Percentiles rank a stretch among this genome's conserved stretches.
These are phyloP conservation scores for Paecilomyces fulvus DNA, from an alignment of 2,329 filamentous ascomycete genomes.

Conservation along the genomic window DNA sequence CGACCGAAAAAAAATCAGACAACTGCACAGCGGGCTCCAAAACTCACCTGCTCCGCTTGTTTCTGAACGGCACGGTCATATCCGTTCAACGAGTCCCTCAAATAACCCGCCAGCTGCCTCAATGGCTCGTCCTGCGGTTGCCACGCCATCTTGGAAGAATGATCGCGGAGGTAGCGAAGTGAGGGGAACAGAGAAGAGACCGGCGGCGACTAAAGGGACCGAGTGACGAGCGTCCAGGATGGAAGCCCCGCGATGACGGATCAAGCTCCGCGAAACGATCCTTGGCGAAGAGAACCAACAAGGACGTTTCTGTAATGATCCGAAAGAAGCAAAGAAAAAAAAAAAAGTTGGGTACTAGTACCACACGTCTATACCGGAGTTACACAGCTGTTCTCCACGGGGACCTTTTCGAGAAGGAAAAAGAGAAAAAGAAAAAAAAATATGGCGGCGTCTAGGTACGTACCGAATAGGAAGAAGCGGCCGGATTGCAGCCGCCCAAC, in stretches of 20 bases:
- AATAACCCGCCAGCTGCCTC: conserved; percentile 77
- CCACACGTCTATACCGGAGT: neutral
- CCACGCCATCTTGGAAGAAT: conserved; percentile 65
- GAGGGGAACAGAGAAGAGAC: neutral
- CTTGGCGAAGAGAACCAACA: neutral
- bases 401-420: neutral
- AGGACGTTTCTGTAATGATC: neutral
- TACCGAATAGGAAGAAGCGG: neutral
- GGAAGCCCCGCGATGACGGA: neutral
- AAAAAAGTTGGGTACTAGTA: neutral
- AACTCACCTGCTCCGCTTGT: conserved; percentile 75
- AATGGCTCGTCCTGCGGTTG: conserved; percentile 81
- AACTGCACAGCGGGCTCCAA: conserved; percentile 4
- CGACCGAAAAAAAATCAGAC: conserved; percentile 4
- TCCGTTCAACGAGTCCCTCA: conserved; percentile 85
- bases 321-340: neutral
- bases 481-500: neutral
- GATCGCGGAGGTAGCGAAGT: conserved; percentile 3
- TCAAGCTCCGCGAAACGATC: neutral
- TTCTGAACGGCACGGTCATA: conserved; percentile 73
- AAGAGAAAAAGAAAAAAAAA: neutral
- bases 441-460: neutral
- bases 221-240: neutral
- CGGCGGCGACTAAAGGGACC: neutral
- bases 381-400: neutral